These are phyloP conservation scores for Suillus brevipes DNA, from an alignment of 768 basidiomycete species.

Conservation along the genomic window DNA sequence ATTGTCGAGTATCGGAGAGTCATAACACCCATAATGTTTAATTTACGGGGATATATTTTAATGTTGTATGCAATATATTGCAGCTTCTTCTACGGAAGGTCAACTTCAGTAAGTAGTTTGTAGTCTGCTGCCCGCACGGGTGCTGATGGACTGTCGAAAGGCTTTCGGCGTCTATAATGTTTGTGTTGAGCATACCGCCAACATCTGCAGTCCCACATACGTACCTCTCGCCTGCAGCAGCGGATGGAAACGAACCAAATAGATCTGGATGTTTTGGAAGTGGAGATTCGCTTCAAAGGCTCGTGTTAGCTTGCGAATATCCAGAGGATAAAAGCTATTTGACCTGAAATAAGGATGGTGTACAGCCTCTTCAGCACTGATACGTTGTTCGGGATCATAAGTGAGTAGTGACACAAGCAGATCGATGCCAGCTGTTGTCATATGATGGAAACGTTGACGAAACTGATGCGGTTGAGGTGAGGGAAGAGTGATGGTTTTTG, in stretches of 20 bases:
- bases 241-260: slow-evolving; percentile 93
- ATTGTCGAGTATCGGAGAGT: slow-evolving; percentile 30
- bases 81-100: slow-evolving; percentile 35
- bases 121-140: slow-evolving; percentile 72
- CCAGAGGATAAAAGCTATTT: slow-evolving; percentile 4
- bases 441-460: slow-evolving; percentile 82
- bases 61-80: not conserved
- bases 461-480: slow-evolving; percentile 74
- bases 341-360: slow-evolving; percentile 92
- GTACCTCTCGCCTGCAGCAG: slow-evolving; percentile 94
- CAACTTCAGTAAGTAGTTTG: slow-evolving; percentile 65
- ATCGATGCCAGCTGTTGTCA: slow-evolving; percentile 83
- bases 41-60: not conserved
- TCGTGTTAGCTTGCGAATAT: slow-evolving; percentile 4
- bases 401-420: slow-evolving; percentile 77
- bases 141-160: slow-evolving; percentile 78
- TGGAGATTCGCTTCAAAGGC: slow-evolving; percentile 74
- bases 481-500: slow-evolving; percentile 76
- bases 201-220: slow-evolving; percentile 23
- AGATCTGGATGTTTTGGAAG: slow-evolving; percentile 94
- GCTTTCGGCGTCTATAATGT: slow-evolving; percentile 63
- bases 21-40: slow-evolving; percentile 10
- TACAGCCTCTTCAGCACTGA: slow-evolving; percentile 87
- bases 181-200: not conserved
- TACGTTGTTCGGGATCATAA: slow-evolving; percentile 86